Conservation (phyloP, 441 rosid species). For the Lepidium campestre region DNA sequence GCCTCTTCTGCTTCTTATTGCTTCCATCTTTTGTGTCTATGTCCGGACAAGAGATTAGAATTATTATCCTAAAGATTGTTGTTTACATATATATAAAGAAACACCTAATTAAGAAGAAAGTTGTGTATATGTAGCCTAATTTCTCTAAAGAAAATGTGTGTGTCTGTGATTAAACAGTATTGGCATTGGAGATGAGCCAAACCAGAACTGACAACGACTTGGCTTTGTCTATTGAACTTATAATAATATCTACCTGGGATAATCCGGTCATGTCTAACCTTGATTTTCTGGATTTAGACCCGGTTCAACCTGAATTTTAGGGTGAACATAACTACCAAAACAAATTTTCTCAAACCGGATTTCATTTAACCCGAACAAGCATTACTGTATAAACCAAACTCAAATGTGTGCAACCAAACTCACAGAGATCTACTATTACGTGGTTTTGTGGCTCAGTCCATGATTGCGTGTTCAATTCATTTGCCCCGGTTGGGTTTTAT, state of each 20-base stretch:
- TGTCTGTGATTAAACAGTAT: constrained; percentile 4
- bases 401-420: too few relatives aligned
- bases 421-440: too few relatives aligned
- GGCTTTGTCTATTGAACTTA: constrained; percentile 9
- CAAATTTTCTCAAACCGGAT: too few relatives aligned
- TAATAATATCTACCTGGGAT: constrained; percentile 7
- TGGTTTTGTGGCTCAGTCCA: too few relatives aligned
- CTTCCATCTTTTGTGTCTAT: constrained; percentile 23
- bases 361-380: too few relatives aligned
- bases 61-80: constrained; percentile 6
- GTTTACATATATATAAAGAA: not conserved
- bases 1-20: constrained; percentile 21
- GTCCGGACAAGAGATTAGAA: constrained; percentile 22
- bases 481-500: too few relatives aligned
- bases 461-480: too few relatives aligned
- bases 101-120: too few relatives aligned
- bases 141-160: too few relatives aligned
- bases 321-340: too few relatives aligned
- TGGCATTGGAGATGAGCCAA: constrained; percentile 19
- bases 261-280: constrained; percentile 8
- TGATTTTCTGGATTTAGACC: not conserved
- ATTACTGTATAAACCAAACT: too few relatives aligned
- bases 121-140: too few relatives aligned
- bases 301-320: not conserved
- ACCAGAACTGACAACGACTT: constrained; percentile 28